Percentiles rank a stretch among this genome's conserved stretches.
phyloP scores from a whole-genome alignment of 1,139 yeast genomes.

The Candida pseudoviswanathii region DNA sequence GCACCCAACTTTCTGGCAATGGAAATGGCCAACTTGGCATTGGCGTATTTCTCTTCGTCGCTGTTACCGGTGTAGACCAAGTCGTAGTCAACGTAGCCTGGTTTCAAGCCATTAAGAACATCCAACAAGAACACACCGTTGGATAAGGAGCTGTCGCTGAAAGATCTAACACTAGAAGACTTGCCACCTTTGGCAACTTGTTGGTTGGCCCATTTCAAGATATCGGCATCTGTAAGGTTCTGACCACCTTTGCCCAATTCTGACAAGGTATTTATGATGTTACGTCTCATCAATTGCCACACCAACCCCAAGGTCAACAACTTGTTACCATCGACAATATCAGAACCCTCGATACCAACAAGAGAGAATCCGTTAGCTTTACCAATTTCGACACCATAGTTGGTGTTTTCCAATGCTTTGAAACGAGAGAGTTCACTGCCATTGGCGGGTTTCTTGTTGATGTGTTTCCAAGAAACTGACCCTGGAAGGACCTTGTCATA shows the following conservation, averaged over 20 bases:
- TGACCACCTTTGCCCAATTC: conserved; percentile 62
- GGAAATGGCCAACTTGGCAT: conserved; percentile 95
- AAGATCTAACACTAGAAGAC: conserved; percentile 67
- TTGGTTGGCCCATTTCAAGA: conserved; percentile 90
- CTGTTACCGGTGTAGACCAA: conserved; percentile 72
- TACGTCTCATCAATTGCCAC: conserved; percentile 98
- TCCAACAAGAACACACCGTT: conserved; percentile 84
- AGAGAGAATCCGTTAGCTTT: conserved; percentile 88
- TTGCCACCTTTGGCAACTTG: conserved; percentile 87
- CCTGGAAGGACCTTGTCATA: conserved; percentile 96
- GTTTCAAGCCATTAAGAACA: conserved; percentile 89
- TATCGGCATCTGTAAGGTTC: conserved; percentile 75
- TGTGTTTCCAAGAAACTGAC: conserved; percentile 74
- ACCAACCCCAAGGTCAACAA: conserved; percentile 91
- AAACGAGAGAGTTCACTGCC: conserved; percentile 81
- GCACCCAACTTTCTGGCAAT: conserved; percentile 98
- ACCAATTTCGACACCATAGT: conserved; percentile 95
- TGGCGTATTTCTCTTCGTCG: conserved; percentile 87
- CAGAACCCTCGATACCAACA: conserved; percentile 98
- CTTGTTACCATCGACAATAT: conserved; percentile 91
- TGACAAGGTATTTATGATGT: conserved; percentile 81
- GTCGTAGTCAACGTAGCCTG: conserved; percentile 96
- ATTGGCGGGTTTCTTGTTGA: conserved; percentile 76
- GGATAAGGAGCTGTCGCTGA: conserved; percentile 77
- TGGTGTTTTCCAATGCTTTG: conserved; percentile 94